A percentile compares a stretch with the other conserved stretches of the same genome.
phyloP scores from a whole-genome alignment of 2,329 filamentous ascomycete species.

The Dactylellina leptospora region DNA sequence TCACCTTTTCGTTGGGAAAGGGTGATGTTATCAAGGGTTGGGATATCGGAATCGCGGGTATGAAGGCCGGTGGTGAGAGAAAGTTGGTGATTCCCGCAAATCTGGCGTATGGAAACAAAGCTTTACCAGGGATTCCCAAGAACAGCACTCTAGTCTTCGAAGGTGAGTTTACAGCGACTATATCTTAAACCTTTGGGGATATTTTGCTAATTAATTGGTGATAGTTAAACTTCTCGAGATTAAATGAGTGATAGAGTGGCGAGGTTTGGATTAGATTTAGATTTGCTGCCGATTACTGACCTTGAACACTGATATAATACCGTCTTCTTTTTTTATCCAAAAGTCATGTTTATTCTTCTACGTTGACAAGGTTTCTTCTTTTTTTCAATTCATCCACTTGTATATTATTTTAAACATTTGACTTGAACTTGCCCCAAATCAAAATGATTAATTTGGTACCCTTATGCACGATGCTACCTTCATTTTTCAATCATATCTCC shows the following conservation, averaged over 20 bases:
- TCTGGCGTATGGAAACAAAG: slow-evolving; percentile 88
- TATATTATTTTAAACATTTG: no score
- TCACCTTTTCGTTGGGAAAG: slow-evolving; percentile 91
- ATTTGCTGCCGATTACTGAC: no score
- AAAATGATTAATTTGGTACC: no score
- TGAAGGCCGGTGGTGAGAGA: slow-evolving; percentile 92
- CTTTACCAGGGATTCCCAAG: slow-evolving; percentile 81
- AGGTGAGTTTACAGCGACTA: slow-evolving; percentile 55
- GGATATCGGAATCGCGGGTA: slow-evolving; percentile 93
- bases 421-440: no score
- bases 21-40: slow-evolving; percentile 99
- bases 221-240: slow-evolving; percentile 80
- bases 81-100: slow-evolving; percentile 86
- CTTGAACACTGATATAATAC: no score
- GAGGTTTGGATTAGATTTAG: no score
- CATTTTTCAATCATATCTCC: no score
- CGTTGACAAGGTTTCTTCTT: no score
- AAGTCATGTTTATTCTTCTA: no score
- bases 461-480: no score
- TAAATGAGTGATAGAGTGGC: slow-evolving; percentile 77
- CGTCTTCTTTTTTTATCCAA: no score
- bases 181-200: not conserved
- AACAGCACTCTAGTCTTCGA: slow-evolving; percentile 95
- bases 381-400: no score
- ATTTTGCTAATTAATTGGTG: slow-evolving; percentile 11